Base-by-base conservation (phyloP, 2,329 filamentous ascomycete species). In the Claviceps arundinis region DNA sequence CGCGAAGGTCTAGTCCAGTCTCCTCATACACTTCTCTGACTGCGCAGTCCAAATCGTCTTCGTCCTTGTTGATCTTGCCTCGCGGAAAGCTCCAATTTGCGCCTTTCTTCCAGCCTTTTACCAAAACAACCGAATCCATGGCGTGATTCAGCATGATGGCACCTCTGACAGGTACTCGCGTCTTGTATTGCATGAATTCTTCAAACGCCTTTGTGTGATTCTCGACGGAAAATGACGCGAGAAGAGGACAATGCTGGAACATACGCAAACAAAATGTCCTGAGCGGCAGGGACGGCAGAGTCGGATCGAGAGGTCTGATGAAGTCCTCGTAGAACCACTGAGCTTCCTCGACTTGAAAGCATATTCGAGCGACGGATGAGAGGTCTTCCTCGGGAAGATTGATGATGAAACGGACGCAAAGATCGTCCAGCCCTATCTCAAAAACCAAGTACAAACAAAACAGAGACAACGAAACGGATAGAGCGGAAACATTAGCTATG, bases 301-400 rank as follows among this genome's bases (percentile, higher is more conserved):
- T 78, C 50, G 89, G 84, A 68, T 96, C 87, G 57, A 93, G 75
- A 41, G 91, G 90, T 47, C 93, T 87, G 66, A 98, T 89, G 66
- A 98, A 98, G 70, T 98, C 93, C 75, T 98, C 93, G 80, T 98
- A 98, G 71, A 95, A 98, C 93, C 93, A 98, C 82, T 98, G 94
- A 61, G 93, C 93, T 71, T 98, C 94, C 70, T 98, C 93, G 60
- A 98, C 87, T 71, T 97, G 90, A 68, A 98, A 98, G 71, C 91
- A 97, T 70, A 98, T 93, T 64, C 93, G 85, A 65, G 89, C 88
- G 53, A 95, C 87, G 2, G 87, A 89, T 58, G 84, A 82, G 47
- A 97, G 80, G 69, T 98, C 93, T 69, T 93, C 89, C 58, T 87
- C 78, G 46, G 94, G 93, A 56, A 97, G 80, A 71, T 98, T 97